These are phyloP conservation scores for Mycena sanguinolenta DNA, from an alignment of 768 basidiomycete species.

Conservation along the genomic window DNA sequence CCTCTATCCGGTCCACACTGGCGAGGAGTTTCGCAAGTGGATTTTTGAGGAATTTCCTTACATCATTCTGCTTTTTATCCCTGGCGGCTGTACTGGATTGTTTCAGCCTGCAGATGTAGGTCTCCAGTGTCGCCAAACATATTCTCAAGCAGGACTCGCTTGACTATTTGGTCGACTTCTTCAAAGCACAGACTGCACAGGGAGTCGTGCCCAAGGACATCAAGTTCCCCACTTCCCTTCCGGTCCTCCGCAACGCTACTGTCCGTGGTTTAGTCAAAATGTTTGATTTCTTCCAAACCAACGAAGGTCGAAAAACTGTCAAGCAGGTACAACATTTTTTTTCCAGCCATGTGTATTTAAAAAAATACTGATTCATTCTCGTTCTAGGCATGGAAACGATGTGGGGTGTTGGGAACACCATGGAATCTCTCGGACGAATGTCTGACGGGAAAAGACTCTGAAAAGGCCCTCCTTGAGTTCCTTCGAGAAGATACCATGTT, in stretches of 20 bases:
- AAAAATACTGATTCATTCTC: background rate
- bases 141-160: conserved; percentile 2
- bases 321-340: background rate
- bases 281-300: background rate
- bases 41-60: too few species aligned
- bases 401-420: background rate
- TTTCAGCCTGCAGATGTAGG: background rate
- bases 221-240: conserved; percentile 5
- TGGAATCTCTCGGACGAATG: conserved; percentile 14
- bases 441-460: background rate
- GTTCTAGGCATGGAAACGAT: conserved; percentile 4
- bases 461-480: background rate
- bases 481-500: background rate
- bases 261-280: background rate
- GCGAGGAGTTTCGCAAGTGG: too few species aligned
- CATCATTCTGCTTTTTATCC: too few species aligned
- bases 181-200: background rate
- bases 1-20: background rate
- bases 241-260: conserved; percentile 1
- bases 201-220: conserved; percentile 4
- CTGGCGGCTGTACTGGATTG: background rate
- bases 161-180: background rate
- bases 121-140: conserved; percentile 2
- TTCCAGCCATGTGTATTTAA: too few species aligned
- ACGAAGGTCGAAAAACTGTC: background rate